Evolutionary conservation across 768 basidiomycete species (phyloP), one percentile per base, ranked within the genome.

Genomic region (Hemileccinum rubropunctum): DNA sequence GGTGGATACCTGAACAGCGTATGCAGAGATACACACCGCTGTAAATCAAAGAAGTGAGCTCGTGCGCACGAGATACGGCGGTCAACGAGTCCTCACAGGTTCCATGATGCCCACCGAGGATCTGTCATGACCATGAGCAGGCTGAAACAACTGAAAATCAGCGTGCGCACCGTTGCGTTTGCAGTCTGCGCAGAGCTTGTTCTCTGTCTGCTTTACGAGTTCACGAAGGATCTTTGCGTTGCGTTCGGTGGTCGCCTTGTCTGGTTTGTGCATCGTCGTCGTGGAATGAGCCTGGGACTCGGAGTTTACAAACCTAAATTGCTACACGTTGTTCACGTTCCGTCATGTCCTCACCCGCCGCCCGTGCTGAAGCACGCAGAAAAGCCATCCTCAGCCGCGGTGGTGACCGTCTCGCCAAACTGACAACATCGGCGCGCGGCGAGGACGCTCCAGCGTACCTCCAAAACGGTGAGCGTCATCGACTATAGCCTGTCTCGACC

Each of bases 91-190:
- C 62, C 84, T 57, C 64, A 92, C 89, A 98, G 70, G 68, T 98
- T 98, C 89, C 94, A 97, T 8, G 92, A 93, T 37, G 95, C 95
- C 95, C 95, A 99, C 59, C 95, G 80, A 38, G 95, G 91, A 76
- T 98, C 95, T 97, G 57, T 14, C 13, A 43, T 21, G 23, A 35
- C 26, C 6, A 14, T 46, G 12, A 51, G 32, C 27, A 15, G 2
- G n/a, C n/a, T 13, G 34, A 21, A 21, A 12, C 20, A 8, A 26
- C 2, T 1, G 12, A n/a, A n/a, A 1, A 1, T 5, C 13, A 5
- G 12, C 10, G n/a, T 34, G 70, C 84, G 32, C 58, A 91, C 95
- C 95, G 68, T 97, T 95, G 53, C 90, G 84, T 67, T 97, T 95
- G 76, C 95, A 99, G 63, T 99, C 95, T 1, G 91, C 92, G 57